Conservation (phyloP, 768 basidiomycete genomes). For the Harrya chromipes region DNA sequence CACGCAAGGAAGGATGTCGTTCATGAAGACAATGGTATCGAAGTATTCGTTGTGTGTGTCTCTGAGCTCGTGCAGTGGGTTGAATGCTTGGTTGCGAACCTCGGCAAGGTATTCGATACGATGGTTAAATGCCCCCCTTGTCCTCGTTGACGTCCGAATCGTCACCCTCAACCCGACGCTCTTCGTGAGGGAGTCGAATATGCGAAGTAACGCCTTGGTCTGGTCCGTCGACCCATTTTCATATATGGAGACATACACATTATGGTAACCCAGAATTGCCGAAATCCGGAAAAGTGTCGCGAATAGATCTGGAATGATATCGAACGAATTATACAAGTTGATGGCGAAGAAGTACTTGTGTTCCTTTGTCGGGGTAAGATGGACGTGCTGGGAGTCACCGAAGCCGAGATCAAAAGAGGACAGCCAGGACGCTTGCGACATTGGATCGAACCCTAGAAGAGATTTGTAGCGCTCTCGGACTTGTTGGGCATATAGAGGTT, state of each 20-base stretch:
- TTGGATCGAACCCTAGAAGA: conserved; percentile 74
- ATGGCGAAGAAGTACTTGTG: conserved; percentile 99
- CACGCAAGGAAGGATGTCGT: conserved; percentile 96
- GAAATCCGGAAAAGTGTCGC: conserved; percentile 93
- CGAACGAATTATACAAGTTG: conserved; percentile 99
- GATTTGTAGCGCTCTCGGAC: conserved; percentile 80
- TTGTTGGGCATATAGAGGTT: conserved; percentile 83
- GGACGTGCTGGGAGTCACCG: conserved; percentile 39
- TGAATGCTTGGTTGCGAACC: conserved; percentile 97
- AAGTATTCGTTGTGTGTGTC: conserved; percentile 93
- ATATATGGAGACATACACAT: conserved; percentile 97
- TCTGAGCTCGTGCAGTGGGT: conserved; percentile 89
- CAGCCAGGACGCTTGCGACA: conserved; percentile 59
- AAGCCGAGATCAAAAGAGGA: conserved; percentile 48
- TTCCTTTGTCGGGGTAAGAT: conserved; percentile 45
- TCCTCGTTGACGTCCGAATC: conserved; percentile 90
- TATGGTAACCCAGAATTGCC: conserved; percentile 91
- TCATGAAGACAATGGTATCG: conserved; percentile 98
- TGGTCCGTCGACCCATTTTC: conserved; percentile 99
- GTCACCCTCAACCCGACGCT: conserved; percentile 90
- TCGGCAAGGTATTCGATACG: conserved; percentile 99
- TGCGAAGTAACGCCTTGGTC: conserved; percentile 92
- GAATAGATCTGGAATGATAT: conserved; percentile 96
- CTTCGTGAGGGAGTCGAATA: conserved; percentile 90
- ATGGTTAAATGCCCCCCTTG: conserved; percentile 95